phyloP scores from a whole-genome alignment of 176 grass and related monocot genomes.

The Cymbopogon citratus region DNA sequence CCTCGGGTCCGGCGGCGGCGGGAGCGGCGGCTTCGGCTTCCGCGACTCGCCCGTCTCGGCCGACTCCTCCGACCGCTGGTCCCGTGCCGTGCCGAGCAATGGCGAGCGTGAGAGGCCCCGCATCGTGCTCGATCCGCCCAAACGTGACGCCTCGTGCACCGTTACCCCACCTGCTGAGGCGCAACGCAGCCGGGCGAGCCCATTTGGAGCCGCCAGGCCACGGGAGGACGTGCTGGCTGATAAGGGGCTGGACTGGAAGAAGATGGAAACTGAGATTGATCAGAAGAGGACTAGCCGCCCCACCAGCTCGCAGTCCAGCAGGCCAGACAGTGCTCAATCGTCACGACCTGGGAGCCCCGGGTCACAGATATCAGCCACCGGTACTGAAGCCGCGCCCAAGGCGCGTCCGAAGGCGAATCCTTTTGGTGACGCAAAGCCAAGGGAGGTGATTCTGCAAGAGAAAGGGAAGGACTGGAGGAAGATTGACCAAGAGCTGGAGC shows the following conservation, averaged over 20 bases:
- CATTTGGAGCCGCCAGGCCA: slow-evolving; percentile 64
- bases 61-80: slow-evolving; percentile 62
- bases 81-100: slow-evolving; percentile 25
- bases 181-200: slow-evolving; percentile 41
- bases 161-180: slow-evolving; percentile 3
- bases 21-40: slow-evolving; percentile 18
- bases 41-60: slow-evolving; percentile 36
- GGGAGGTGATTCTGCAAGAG: slow-evolving; percentile 66
- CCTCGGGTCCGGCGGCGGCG: slow-evolving; percentile 16
- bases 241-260: slow-evolving; percentile 75
- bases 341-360: slow-evolving; percentile 64
- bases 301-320: slow-evolving; percentile 70
- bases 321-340: slow-evolving; percentile 60
- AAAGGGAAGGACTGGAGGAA: slow-evolving; percentile 86
- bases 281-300: slow-evolving; percentile 70
- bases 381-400: slow-evolving; percentile 13
- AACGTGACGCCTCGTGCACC: slow-evolving; percentile 27
- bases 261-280: slow-evolving; percentile 61
- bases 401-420: slow-evolving; percentile 58
- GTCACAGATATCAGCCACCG: slow-evolving; percentile 25
- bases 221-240: slow-evolving; percentile 67
- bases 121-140: slow-evolving; percentile 70
- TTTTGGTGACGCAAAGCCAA: slow-evolving; percentile 69
- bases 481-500: slow-evolving; percentile 65
- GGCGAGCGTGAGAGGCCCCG: slow-evolving; percentile 50